Evolutionary conservation across 768 basidiomycete species (phyloP).

Genomic region (Lactarius trivialis): DNA sequence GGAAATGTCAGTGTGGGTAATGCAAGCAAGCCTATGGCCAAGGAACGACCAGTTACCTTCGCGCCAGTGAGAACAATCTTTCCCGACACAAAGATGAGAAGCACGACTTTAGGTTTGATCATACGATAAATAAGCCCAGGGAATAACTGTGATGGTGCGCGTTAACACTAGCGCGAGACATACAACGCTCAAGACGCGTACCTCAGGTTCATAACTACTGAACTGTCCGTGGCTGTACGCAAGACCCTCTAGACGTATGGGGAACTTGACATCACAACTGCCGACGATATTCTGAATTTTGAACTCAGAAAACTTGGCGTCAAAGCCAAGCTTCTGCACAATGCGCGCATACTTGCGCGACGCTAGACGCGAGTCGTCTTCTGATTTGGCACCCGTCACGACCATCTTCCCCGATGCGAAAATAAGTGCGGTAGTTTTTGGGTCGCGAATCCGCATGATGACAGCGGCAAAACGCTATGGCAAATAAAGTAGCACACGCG

Average conservation of each 20-base stretch:
- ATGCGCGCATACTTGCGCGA: conserved; percentile 99
- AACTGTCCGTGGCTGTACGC: conserved; percentile 98
- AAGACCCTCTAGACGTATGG: conserved; percentile 93
- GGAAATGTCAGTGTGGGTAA: conserved; percentile 35
- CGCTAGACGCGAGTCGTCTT: conserved; percentile 94
- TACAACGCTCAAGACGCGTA: conserved; percentile 32
- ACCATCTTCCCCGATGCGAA: conserved; percentile 99
- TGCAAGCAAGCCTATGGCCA: neutral
- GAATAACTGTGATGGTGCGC: conserved; percentile 62
- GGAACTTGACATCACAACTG: conserved; percentile 97
- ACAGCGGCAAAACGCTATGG: conserved; percentile 98
- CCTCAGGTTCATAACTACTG: conserved; percentile 97
- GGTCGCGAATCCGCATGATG: conserved; percentile 99
- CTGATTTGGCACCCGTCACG: conserved; percentile 97
- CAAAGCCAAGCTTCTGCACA: conserved; percentile 98
- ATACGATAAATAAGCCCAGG: conserved; percentile 98
- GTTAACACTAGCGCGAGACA: conserved; percentile 1
- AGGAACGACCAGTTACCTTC: conserved; percentile 58
- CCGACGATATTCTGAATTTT: conserved; percentile 99
- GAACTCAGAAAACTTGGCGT: conserved; percentile 98
- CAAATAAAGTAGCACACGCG: conserved; percentile 49
- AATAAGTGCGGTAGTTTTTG: conserved; percentile 98
- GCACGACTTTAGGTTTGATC: conserved; percentile 99
- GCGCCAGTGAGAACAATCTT: conserved; percentile 99
- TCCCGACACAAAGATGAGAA: conserved; percentile 97